Conservation (phyloP, 75 land plant species). For the Cryptomeria japonica region DNA sequence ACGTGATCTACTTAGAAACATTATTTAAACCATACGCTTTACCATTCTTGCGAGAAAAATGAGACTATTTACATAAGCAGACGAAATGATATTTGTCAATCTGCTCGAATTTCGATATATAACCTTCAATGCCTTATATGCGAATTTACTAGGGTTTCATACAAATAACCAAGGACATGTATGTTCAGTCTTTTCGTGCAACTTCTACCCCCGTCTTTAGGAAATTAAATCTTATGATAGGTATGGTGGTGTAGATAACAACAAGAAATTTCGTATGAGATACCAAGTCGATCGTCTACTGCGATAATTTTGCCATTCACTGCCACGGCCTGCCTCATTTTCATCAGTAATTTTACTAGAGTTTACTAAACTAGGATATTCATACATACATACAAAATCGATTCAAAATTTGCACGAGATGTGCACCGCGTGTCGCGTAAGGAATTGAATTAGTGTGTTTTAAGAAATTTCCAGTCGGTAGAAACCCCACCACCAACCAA, state of each 20-base stretch:
- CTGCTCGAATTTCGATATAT: background rate
- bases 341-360: background rate
- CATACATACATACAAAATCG: background rate
- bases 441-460: background rate
- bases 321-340: background rate
- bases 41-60: background rate
- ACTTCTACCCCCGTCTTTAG: background rate
- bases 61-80: background rate
- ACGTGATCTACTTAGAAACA: background rate
- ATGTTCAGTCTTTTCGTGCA: background rate
- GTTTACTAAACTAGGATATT: background rate
- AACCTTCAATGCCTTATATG: background rate
- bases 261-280: background rate
- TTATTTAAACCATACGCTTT: background rate
- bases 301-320: background rate
- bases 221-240: background rate
- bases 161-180: background rate
- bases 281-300: background rate
- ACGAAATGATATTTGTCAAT: background rate
- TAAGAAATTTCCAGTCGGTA: background rate
- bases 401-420: background rate
- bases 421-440: background rate
- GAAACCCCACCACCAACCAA: background rate
- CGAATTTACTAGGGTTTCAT: background rate
- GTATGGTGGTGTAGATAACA: background rate